Percentiles rank a stretch among this genome's conserved stretches.
Evolutionary conservation across 768 basidiomycete species (phyloP).

Genomic region (Tephrocybe sp.): DNA sequence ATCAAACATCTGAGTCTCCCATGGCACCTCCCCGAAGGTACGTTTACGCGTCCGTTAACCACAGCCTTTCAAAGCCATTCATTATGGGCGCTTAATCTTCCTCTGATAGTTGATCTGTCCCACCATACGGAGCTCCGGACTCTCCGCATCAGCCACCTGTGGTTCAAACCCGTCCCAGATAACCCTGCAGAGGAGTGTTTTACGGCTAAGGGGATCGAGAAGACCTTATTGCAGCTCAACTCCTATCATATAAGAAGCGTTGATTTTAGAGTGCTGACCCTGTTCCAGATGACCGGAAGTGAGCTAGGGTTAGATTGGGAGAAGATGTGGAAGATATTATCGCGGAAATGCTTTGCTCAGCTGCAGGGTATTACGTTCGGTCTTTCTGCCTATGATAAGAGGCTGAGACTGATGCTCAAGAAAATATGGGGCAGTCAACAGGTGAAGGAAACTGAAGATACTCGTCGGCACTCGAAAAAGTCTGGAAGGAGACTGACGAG

Average conservation of each 20-base stretch:
- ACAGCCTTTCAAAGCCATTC: background rate
- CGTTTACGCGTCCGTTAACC: slow-evolving; percentile 1
- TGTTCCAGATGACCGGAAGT: slow-evolving; percentile 11
- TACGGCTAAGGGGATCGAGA: slow-evolving; percentile 16
- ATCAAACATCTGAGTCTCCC: slow-evolving; percentile 24
- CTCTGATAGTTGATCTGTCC: slow-evolving; percentile 18
- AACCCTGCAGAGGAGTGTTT: slow-evolving; percentile 16
- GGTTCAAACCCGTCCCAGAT: slow-evolving; percentile 17
- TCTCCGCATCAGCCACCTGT: slow-evolving; percentile 23
- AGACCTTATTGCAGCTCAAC: slow-evolving; percentile 16
- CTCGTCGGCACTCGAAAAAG: slow-evolving; percentile 11
- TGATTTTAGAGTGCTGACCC: slow-evolving; percentile 12
- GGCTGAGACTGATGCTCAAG: slow-evolving; percentile 12
- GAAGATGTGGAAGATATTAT: slow-evolving; percentile 15
- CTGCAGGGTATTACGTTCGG: slow-evolving; percentile 14
- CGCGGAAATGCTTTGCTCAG: slow-evolving; percentile 11
- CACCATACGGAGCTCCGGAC: slow-evolving; percentile 19
- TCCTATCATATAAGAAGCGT: slow-evolving; percentile 15
- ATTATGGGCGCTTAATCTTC: slow-evolving; percentile 6
- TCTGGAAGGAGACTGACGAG: slow-evolving; percentile 15
- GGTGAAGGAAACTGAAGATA: slow-evolving; percentile 2
- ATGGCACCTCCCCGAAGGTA: slow-evolving; percentile 25
- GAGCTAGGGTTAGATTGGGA: slow-evolving; percentile 19
- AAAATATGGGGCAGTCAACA: slow-evolving; percentile 14
- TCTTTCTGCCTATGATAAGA: slow-evolving; percentile 14